Evolutionary conservation across 805 yeast genomes (phyloP), one percentile per base, ranked within the genome.

Genomic region (Zygoascus biomembranicola): DNA sequence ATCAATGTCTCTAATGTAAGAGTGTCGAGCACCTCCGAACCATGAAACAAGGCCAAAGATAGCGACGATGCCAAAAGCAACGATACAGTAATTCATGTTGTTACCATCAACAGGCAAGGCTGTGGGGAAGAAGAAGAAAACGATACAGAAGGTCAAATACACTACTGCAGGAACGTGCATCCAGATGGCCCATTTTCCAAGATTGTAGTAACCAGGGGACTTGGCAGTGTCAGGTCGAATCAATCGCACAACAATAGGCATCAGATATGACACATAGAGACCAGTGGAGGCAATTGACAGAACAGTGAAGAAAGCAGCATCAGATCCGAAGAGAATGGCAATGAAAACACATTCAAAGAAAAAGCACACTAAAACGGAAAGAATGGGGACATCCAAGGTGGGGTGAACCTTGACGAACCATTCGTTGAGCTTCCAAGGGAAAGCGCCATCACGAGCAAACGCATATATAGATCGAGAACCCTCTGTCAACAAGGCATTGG

Each of bases 361-460:
- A 16, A 54, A 23, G 43, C 56, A 50, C 10, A 47, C 46, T 5
- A 50, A 2, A 8, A 53, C 26, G 23, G 56, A 23, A 23, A 14
- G 35, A 10, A 51, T 32, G 13, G 56, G 56, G 5, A 53, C 56
- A 20, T 41, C 49, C 14, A 49, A 46, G 8, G 31, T 50, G 6
- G 53, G 47, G 20, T 53, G 46, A 16, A 53, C 56, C 8, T 43
- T 18, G 6, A 51, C 32, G 32, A 53, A 23, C 31, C 37, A 53
- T 23, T 48, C 11, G 47, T 45, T 52, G 26, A 54, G 41, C 9
- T 16, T 32, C 31, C 20, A 39, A 1, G 95, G 95, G 45, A 87
- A 68, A 0, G 90, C 95, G 39, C 83, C 87, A 66, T 87, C 95
- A 70, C 95, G 77, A 51, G 92, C 88, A 70, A 87, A 82, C 26